Conservation (phyloP, 176 grass and related monocot genomes). For the Puya raimondii region DNA sequence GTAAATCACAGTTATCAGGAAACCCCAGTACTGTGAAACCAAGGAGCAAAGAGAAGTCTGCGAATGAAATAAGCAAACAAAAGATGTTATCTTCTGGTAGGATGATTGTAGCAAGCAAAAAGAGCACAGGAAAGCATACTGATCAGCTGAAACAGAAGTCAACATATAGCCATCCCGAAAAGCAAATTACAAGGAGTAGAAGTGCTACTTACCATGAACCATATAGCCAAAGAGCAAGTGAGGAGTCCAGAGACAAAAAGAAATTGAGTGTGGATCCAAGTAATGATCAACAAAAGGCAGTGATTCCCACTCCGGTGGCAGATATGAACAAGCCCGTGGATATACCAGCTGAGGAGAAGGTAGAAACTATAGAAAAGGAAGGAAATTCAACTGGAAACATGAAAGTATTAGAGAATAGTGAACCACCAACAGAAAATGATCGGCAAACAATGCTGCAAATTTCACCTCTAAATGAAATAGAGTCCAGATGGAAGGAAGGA, state of each 20-base stretch:
- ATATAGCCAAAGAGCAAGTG: constrained; percentile 5
- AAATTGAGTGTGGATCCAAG: constrained; percentile 1
- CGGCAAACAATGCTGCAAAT: constrained; percentile 2
- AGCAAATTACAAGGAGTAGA: constrained; percentile 15
- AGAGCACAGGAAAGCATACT: constrained; percentile 15
- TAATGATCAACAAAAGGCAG: neutral
- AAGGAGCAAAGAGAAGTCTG: neutral
- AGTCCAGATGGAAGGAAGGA: constrained; percentile 23
- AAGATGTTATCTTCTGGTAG: constrained; percentile 9
- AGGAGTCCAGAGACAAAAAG: constrained; percentile 20
- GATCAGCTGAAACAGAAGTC: constrained; percentile 20
- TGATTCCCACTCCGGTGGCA: neutral
- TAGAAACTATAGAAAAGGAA: constrained; percentile 4
- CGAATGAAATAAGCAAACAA: constrained; percentile 7
- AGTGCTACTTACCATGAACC: constrained; percentile 4
- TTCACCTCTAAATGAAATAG: constrained; percentile 5
- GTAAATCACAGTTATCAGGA: neutral
- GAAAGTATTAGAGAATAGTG: constrained; percentile 2
- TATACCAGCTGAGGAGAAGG: constrained; percentile 2
- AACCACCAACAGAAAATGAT: neutral
- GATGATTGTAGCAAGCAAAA: constrained; percentile 1
- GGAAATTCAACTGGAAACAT: constrained; percentile 7
- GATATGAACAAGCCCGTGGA: neutral
- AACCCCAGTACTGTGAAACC: neutral
- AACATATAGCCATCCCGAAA: constrained; percentile 13